A percentile compares a stretch with the other conserved stretches of the same genome.
Conservation (phyloP, 192 early-diverging fungal species). For the Dispira parvispora region DNA sequence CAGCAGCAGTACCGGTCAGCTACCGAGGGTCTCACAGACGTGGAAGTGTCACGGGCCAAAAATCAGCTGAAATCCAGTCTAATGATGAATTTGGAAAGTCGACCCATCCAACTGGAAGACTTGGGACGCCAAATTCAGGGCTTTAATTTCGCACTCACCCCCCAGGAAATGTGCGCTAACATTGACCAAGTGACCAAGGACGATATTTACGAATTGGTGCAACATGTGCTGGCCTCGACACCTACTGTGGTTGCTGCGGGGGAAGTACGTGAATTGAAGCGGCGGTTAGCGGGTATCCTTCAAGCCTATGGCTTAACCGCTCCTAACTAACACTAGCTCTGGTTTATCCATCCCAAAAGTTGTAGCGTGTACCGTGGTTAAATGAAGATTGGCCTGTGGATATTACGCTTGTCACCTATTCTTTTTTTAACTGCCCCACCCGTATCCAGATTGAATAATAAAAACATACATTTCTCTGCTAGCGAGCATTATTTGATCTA, state of each 20-base stretch:
- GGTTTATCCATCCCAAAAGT: no score
- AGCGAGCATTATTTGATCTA: no score
- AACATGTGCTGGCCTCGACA: background rate
- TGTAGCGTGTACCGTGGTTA: no score
- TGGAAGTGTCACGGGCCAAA: conserved; percentile 72
- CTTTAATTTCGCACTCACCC: background rate
- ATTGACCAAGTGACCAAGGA: background rate
- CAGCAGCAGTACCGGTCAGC: conserved; percentile 15
- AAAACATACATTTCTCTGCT: no score
- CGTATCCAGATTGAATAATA: no score
- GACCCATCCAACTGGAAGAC: conserved; percentile 89
- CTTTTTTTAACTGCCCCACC: no score
- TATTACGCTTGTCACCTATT: no score
- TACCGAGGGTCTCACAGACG: conserved; percentile 25
- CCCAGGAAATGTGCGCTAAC: background rate
- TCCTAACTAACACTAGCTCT: no score
- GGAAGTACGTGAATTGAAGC: background rate
- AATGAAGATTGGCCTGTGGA: no score
- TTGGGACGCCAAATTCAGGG: conserved; percentile 67
- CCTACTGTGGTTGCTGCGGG: conserved; percentile 3
- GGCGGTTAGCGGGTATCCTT: background rate
- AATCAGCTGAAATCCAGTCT: conserved; percentile 88
- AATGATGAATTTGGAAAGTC: conserved; percentile 86
- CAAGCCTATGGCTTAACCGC: background rate
- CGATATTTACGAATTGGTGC: background rate